Percentiles rank a stretch among this genome's conserved stretches.
Conservation (phyloP, 495 filamentous ascomycete species). For the Neurospora sp. region DNA sequence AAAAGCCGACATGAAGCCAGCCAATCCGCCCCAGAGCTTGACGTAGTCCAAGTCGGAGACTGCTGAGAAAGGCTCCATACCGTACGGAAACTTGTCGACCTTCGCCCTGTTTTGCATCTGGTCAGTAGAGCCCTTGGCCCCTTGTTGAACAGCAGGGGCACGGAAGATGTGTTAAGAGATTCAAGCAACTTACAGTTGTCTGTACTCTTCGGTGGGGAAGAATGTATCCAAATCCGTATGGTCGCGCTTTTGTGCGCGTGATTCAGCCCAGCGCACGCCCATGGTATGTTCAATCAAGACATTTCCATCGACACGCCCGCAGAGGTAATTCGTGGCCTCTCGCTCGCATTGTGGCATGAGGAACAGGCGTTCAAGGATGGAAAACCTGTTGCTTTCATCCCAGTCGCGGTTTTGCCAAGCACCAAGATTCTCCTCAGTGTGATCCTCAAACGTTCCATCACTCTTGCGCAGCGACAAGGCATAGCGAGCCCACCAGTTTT, state of each 20-base stretch:
- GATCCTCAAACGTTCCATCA: background rate
- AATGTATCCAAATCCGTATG: too few relatives aligned
- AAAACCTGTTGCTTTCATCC: background rate
- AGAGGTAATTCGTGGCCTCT: background rate
- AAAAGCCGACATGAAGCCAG: background rate
- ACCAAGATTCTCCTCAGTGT: background rate
- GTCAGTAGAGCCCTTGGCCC: background rate
- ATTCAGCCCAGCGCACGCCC: background rate
- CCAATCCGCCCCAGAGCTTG: background rate
- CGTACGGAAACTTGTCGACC: background rate
- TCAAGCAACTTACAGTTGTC: background rate
- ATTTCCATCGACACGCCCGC: background rate
- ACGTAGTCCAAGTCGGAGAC: background rate
- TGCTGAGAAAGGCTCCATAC: background rate
- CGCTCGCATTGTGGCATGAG: background rate
- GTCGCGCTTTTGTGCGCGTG: background rate
- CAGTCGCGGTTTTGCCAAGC: background rate
- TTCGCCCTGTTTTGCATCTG: background rate
- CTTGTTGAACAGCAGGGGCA: too few relatives aligned
- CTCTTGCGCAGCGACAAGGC: background rate
- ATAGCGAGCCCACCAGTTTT: background rate
- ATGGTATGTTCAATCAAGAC: background rate
- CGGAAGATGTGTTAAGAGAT: background rate
- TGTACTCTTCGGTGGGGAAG: background rate
- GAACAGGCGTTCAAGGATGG: background rate